Evolutionary conservation across 805 yeast genomes (phyloP), one percentile per base, ranked within the genome.

Genomic region (Clavispora asparagi): DNA sequence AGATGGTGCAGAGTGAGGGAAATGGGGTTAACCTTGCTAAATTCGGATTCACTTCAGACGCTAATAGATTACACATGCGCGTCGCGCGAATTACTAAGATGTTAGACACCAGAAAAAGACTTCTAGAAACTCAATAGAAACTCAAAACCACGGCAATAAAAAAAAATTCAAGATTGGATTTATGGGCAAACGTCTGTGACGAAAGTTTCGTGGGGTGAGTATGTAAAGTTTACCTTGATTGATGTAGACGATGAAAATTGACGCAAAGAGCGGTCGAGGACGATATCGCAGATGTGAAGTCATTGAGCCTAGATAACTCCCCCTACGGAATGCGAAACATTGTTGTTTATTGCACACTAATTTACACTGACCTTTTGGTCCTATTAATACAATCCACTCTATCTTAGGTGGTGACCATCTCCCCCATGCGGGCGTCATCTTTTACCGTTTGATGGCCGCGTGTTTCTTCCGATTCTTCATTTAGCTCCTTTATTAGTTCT

Each of bases 401-500:
- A 25, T 27, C 23, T 7, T 14, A 39, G 17, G 11, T 12, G 9
- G 46, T 55, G 38, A 45, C 48, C 45, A 58, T 31, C 38, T 61
- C 65, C 19, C 50, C 52, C 36, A 37, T 46, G 28, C 67, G 55
- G 9, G 65, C 64, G 40, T 61, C 68, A 44, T 68, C 73, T 43
- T 47, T 48, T 51, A 58, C 39, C 52, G 33, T 13, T 44, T 49
- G 30, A 35, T 17, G 12, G 33, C 29, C 26, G 42, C 53, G 37
- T 57, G 43, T 27, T 31, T 43, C 51, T 19, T 50, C 54, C 8
- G 38, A 43, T 39, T 68, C 73, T 45, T 60, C 65, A 43, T 71
- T 70, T 52, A 71, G 52, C 37, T 71, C 77, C 36, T 59, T 49
- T 14, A 71, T 65, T 3, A 61, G 52, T 13, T 62, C 63, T 40